phyloP scores from a whole-genome alignment of 1,284 basidiomycete species.

The Leccinum laetum region DNA sequence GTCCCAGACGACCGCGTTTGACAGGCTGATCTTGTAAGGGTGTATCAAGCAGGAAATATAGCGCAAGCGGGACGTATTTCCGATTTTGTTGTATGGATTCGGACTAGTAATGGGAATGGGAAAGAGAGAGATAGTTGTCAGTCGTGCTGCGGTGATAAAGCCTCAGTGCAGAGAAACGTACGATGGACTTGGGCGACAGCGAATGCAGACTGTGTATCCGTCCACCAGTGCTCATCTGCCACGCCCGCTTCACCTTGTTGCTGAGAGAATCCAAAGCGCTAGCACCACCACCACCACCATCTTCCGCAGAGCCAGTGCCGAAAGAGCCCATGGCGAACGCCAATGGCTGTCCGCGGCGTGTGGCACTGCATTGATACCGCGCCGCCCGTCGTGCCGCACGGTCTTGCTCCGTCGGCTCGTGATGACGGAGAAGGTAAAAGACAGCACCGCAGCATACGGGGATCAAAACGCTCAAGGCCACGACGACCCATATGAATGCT shows the following conservation, averaged over 20 bases:
- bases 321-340: conserved; percentile 3
- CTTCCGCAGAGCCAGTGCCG: neutral
- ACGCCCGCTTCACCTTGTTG: conserved; percentile 20
- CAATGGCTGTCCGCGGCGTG: conserved; percentile 13
- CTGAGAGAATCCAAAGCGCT: conserved; percentile 12
- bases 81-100: conserved; percentile 84
- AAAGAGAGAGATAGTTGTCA: neutral
- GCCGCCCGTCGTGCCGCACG: conserved; percentile 22
- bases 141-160: conserved; percentile 8
- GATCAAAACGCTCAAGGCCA: conserved; percentile 45
- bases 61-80: conserved; percentile 76
- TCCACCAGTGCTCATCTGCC: neutral
- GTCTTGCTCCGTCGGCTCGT: conserved; percentile 34
- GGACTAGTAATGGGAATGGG: conserved; percentile 40
- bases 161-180: conserved; percentile 36
- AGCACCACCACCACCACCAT: neutral
- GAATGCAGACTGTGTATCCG: conserved; percentile 50
- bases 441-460: conserved; percentile 42
- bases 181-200: conserved; percentile 71
- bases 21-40: conserved; percentile 91
- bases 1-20: conserved; percentile 94
- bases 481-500: conserved; percentile 48
- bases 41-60: conserved; percentile 92
- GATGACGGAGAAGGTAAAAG: conserved; percentile 43
- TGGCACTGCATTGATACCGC: conserved; percentile 14